Evolutionary conservation across 1,139 yeast species (phyloP).

Genomic region (Wickerhamomyces sp.): DNA sequence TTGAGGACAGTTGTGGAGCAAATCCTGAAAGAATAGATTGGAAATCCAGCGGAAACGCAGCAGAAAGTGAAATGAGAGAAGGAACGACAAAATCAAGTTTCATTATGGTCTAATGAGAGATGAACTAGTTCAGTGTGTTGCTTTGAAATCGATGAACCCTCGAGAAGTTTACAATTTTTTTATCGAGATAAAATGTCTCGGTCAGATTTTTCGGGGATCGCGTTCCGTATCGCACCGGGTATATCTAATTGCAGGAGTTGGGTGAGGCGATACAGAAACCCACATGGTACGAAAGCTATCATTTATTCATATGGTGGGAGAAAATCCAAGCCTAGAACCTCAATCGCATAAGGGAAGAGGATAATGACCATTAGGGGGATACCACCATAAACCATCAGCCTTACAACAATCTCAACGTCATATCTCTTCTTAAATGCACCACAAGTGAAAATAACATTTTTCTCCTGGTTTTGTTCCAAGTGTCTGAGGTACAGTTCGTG

Average conservation of each 20-base stretch:
- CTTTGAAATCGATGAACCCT: no score
- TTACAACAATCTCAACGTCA: conserved; percentile 70
- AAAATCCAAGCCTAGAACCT: conserved; percentile 14
- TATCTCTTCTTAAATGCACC: conserved; percentile 35
- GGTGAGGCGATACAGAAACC: no score
- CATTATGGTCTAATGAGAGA: no score
- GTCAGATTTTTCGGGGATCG: no score
- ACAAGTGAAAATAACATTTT: conserved; percentile 18
- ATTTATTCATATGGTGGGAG: no score
- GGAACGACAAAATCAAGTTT: conserved; percentile 4
- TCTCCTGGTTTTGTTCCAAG: conserved; percentile 18
- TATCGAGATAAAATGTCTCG: no score
- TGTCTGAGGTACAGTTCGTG: conserved; percentile 15
- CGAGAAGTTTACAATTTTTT: no score
- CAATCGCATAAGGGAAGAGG: conserved; percentile 33
- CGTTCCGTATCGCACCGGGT: no score
- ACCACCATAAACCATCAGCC: conserved; percentile 72
- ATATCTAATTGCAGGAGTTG: no score
- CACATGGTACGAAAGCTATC: no score
- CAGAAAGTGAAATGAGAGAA: conserved; percentile 7
- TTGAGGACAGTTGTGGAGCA: conserved; percentile 1
- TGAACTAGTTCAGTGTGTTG: no score
- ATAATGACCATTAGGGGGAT: conserved; percentile 46
- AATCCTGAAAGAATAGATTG: neutral
- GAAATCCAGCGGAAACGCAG: conserved; percentile 8